Conservation (phyloP, 257 asterid species). For the Nicotiana tabacum region DNA sequence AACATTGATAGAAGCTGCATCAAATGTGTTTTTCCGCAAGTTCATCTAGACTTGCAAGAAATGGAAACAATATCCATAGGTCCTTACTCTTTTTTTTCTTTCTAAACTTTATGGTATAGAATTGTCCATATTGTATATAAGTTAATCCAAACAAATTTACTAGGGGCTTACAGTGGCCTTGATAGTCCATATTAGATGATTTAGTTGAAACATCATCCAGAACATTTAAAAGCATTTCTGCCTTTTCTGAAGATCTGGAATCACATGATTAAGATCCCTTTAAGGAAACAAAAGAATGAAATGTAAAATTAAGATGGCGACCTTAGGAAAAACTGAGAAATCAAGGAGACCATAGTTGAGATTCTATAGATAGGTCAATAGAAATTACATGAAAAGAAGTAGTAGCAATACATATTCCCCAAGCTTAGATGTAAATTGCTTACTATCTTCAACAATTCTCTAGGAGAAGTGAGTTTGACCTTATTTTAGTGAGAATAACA, state of each 20-base stretch:
- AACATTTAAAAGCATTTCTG: not conserved
- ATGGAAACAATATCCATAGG: too few species aligned
- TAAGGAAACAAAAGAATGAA: not conserved
- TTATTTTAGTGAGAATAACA: too few species aligned
- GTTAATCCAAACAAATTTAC: not conserved
- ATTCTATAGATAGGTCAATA: too few species aligned
- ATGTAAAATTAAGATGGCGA: not conserved
- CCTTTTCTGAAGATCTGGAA: not conserved
- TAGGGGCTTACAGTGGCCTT: not conserved
- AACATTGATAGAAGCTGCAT: too few species aligned
- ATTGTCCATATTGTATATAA: not conserved
- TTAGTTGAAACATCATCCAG: not conserved
- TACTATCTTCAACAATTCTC: not conserved
- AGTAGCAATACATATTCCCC: too few species aligned
- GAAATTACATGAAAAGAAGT: too few species aligned
- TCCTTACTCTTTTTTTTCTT: too few species aligned
- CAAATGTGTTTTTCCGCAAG: too few species aligned
- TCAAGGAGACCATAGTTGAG: too few species aligned
- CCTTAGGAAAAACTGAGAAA: not conserved
- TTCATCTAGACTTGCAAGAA: too few species aligned
- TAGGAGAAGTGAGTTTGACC: too few species aligned
- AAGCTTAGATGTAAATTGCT: not conserved
- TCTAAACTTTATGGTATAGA: too few species aligned
- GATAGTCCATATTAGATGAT: not conserved
- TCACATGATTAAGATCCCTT: not conserved